Evolutionary conservation across 306 rosid species (phyloP), one percentile per base, ranked within the genome.

Genomic region (Trifolium pratense): DNA sequence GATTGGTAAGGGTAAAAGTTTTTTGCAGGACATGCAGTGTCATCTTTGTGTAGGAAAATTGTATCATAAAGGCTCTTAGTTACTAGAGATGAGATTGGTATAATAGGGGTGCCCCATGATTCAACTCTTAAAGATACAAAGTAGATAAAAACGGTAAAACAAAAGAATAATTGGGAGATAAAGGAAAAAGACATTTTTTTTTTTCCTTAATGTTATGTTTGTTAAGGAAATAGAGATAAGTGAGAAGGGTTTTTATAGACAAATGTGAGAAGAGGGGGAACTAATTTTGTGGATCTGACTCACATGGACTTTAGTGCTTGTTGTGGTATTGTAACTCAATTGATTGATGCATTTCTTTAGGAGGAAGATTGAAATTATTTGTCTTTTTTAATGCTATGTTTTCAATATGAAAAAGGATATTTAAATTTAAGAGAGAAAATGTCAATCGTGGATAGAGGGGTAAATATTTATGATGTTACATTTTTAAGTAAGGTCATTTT

Each of bases 11-110:
- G 36, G 78, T 86, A 93, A 79, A 93, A 93, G 60, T 79, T 46
- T 23, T 93, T 89, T 31, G 98, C 97, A 1, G 96, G 98, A 73
- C 98, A 93, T 68, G 87, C 92, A 2, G 56, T 26, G 83, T 93
- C 89, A 53, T 93, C 98, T 43, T 89, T 93, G 79, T 93, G 98
- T 0, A 91, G 79, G 82, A 93, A 93, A 7, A 93, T 18, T 14
- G 40, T 14, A 45, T 85, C 51, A 42, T 43, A 93, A n/a, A 85
- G 83, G 6, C 75, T 52, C 71, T 81, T 62, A 23, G 9, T 79
- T 2, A 93, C 39, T 57, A 91, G 57, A 66, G 90, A 75, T 65
- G 93, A 77, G 40, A 91, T 26, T 16, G 84, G 59, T 58, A 3
- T 49, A 11, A 13, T 2, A 1, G 25, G 73, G 20, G 0, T 37